phyloP scores from a whole-genome alignment of 768 basidiomycete species.

The Gelatoporia subvermispora region DNA sequence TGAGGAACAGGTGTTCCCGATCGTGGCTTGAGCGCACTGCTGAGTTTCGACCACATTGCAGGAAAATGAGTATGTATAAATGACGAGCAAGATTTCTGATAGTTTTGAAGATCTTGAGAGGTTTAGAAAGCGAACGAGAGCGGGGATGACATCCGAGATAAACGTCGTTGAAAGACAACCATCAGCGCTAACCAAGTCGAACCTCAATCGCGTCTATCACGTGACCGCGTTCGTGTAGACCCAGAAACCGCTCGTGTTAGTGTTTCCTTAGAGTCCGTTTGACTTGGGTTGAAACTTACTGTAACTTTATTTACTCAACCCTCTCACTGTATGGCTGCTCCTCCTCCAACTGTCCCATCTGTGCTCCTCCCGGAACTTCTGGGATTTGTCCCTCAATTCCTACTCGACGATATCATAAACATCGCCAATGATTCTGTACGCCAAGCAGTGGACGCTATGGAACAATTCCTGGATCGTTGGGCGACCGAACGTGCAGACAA shows the following conservation, averaged over 20 bases:
- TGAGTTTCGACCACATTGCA: constrained; percentile 70
- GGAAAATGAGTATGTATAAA: background rate
- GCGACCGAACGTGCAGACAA: constrained; percentile 55
- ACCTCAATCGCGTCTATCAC: too few relatives aligned
- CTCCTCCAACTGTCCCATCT: constrained; percentile 30
- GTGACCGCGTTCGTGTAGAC: too few relatives aligned
- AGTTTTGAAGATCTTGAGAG: background rate
- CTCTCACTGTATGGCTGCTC: constrained; percentile 21
- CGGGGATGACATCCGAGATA: too few relatives aligned
- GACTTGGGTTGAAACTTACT: too few relatives aligned
- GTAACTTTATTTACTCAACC: too few relatives aligned
- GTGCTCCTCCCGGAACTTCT: constrained; percentile 68
- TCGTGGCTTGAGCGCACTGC: constrained; percentile 47
- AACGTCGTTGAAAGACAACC: too few relatives aligned
- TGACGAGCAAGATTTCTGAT: background rate
- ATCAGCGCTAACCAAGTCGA: too few relatives aligned
- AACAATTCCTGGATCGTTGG: constrained; percentile 72
- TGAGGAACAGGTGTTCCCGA: constrained; percentile 14
- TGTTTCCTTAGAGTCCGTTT: too few relatives aligned
- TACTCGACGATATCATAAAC: constrained; percentile 86
- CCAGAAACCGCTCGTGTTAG: too few relatives aligned
- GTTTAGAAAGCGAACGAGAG: too few relatives aligned
- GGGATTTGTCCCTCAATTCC: constrained; percentile 77
- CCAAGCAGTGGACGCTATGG: constrained; percentile 74
- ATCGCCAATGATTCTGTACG: constrained; percentile 75